phyloP scores from a whole-genome alignment of 2,329 filamentous ascomycete species.

The Fusarium marasasianum region DNA sequence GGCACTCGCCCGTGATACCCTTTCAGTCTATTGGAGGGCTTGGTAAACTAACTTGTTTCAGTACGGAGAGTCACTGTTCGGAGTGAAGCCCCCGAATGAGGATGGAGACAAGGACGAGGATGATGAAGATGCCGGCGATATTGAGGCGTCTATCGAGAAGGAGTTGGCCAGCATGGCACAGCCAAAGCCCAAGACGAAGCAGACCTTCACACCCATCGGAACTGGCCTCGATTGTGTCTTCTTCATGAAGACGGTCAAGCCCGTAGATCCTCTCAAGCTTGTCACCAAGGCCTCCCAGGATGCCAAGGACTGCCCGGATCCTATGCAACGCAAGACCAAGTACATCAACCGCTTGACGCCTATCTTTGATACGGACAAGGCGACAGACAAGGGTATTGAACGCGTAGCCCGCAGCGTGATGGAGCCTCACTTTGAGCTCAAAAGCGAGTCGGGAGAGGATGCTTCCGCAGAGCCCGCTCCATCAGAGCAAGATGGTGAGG shows the following conservation, averaged over 20 bases:
- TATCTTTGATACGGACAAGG: constrained; percentile 65
- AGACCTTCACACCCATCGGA: constrained; percentile 62
- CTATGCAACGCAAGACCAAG: constrained; percentile 57
- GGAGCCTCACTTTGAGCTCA: constrained; percentile 67
- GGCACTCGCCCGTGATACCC: not conserved
- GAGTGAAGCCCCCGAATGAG: constrained; percentile 53
- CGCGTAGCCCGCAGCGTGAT: constrained; percentile 72
- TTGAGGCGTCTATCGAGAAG: constrained; percentile 76
- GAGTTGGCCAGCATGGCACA: constrained; percentile 70
- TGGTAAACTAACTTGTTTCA: constrained; percentile 46
- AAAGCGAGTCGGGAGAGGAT: constrained; percentile 35
- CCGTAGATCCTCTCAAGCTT: constrained; percentile 65
- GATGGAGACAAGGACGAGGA: constrained; percentile 46
- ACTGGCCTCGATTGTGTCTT: constrained; percentile 70
- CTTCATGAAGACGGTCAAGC: constrained; percentile 66
- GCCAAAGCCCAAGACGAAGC: constrained; percentile 52
- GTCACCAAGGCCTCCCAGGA: constrained; percentile 66
- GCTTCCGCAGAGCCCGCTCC: constrained; percentile 19
- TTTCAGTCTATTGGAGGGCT: not conserved
- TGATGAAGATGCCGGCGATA: constrained; percentile 64
- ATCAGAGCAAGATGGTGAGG: constrained; percentile 22
- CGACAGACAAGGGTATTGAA: constrained; percentile 73
- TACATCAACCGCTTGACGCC: constrained; percentile 70
- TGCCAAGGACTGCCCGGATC: constrained; percentile 54
- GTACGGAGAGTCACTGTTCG: constrained; percentile 73